A percentile compares a stretch with the other conserved stretches of the same genome.
phyloP scores from a whole-genome alignment of 1,139 yeast genomes.

The Debaryomyces fabryi region DNA sequence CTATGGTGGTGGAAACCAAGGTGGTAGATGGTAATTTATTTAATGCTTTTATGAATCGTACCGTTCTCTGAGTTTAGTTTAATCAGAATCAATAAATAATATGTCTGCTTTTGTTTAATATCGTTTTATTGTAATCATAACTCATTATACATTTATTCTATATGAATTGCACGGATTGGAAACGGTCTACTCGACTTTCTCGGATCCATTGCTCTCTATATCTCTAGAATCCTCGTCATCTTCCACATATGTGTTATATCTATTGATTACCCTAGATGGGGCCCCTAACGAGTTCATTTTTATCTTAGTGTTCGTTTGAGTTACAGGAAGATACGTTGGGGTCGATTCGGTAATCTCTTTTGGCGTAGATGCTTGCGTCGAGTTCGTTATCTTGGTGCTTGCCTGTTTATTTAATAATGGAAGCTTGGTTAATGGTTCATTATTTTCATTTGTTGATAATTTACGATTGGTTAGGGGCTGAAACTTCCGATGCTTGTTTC shows the following conservation, averaged over 20 bases:
- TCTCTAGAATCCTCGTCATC: slow-evolving; percentile 19
- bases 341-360: slow-evolving; percentile 4
- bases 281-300: slow-evolving; percentile 13
- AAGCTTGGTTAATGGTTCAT: slow-evolving; percentile 19
- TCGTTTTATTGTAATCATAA: slow-evolving; percentile 14
- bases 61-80: background rate
- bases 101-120: background rate
- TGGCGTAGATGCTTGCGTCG: background rate
- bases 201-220: slow-evolving; percentile 31
- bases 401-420: slow-evolving; percentile 42
- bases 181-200: slow-evolving; percentile 25
- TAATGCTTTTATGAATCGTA: background rate
- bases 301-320: slow-evolving; percentile 10
- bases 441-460: slow-evolving; percentile 18
- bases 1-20: slow-evolving; percentile 12
- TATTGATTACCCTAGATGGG: slow-evolving; percentile 21
- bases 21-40: slow-evolving; percentile 12
- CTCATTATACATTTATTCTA: slow-evolving; percentile 16
- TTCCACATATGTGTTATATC: slow-evolving; percentile 16
- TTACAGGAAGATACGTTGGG: slow-evolving; percentile 7
- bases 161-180: background rate
- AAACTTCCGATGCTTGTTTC: slow-evolving; percentile 1
- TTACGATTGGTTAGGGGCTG: slow-evolving; percentile 22
- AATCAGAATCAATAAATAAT: background rate
- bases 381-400: slow-evolving; percentile 24